These are phyloP conservation scores for Diplodia corticola DNA, from an alignment of 2,329 filamentous ascomycete genomes.

Conservation along the genomic window DNA sequence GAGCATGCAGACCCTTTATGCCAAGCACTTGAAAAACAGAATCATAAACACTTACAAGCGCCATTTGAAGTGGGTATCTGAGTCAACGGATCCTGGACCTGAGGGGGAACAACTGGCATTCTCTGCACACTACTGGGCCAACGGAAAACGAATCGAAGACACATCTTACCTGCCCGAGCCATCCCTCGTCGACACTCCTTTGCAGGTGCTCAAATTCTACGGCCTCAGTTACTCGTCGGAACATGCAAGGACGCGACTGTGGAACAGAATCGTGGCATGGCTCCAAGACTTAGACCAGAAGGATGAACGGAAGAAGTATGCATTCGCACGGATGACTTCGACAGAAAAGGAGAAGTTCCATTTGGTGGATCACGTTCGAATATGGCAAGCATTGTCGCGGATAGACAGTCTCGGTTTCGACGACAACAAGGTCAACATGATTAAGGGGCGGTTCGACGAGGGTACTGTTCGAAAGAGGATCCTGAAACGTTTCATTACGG, in stretches of 20 bases:
- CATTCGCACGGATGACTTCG: neutral
- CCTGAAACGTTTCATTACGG: neutral
- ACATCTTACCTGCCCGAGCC: rapidly evolving
- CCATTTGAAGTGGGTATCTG: neutral
- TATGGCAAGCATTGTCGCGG: neutral
- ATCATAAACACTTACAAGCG: neutral
- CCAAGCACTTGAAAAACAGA: neutral
- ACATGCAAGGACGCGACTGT: neutral
- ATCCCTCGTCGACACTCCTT: neutral
- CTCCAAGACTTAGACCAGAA: neutral
- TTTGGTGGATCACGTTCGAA: slow-evolving; percentile 8
- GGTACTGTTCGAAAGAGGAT: neutral
- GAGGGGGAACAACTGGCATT: neutral
- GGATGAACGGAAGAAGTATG: neutral
- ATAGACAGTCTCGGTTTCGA: too few species aligned
- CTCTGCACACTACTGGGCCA: neutral
- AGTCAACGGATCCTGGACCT: neutral
- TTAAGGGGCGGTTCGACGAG: too few species aligned
- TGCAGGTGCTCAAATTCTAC: neutral
- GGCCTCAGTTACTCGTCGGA: too few species aligned
- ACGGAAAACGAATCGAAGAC: neutral
- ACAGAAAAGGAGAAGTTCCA: neutral
- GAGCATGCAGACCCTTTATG: too few species aligned
- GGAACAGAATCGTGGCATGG: neutral
- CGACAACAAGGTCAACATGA: too few species aligned